A percentile compares a stretch with the other conserved stretches of the same genome.
These are phyloP conservation scores for Aspergillus leporis DNA, from an alignment of 495 filamentous ascomycete species.

Conservation along the genomic window DNA sequence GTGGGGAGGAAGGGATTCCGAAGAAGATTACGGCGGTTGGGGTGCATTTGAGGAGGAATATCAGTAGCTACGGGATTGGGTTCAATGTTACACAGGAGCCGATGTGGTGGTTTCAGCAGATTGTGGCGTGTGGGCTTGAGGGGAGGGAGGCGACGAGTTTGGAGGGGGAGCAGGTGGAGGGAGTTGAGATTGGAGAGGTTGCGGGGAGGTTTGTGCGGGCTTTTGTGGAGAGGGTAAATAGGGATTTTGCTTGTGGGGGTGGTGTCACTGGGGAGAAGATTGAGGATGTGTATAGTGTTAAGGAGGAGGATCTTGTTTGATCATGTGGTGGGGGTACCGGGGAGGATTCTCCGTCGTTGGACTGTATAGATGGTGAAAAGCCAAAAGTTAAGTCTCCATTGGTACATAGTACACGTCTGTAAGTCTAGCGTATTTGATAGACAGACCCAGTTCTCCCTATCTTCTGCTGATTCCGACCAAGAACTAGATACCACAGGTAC, in stretches of 20 bases:
- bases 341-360: background rate
- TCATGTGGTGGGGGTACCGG: background rate
- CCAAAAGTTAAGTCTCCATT: slow-evolving; percentile 1
- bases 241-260: slow-evolving; percentile 39
- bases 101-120: slow-evolving; percentile 71
- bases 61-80: slow-evolving; percentile 84
- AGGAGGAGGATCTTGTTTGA: slow-evolving; percentile 34
- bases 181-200: slow-evolving; percentile 30
- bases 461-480: background rate
- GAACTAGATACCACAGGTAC: background rate
- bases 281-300: slow-evolving; percentile 43
- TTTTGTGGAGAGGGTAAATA: slow-evolving; percentile 43
- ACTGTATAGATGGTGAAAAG: slow-evolving; percentile 1
- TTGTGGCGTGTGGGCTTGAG: slow-evolving; percentile 83
- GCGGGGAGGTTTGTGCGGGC: slow-evolving; percentile 40
- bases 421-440: background rate
- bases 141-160: slow-evolving; percentile 77
- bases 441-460: background rate
- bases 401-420: slow-evolving; percentile 5
- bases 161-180: slow-evolving; percentile 37
- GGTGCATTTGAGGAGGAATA: slow-evolving; percentile 80
- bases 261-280: slow-evolving; percentile 36
- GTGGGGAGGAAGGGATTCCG: slow-evolving; percentile 13
- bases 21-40: slow-evolving; percentile 88
- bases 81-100: slow-evolving; percentile 72